Evolutionary conservation across 345 rosid species (phyloP).

Genomic region (Dipteronia sinensis): DNA sequence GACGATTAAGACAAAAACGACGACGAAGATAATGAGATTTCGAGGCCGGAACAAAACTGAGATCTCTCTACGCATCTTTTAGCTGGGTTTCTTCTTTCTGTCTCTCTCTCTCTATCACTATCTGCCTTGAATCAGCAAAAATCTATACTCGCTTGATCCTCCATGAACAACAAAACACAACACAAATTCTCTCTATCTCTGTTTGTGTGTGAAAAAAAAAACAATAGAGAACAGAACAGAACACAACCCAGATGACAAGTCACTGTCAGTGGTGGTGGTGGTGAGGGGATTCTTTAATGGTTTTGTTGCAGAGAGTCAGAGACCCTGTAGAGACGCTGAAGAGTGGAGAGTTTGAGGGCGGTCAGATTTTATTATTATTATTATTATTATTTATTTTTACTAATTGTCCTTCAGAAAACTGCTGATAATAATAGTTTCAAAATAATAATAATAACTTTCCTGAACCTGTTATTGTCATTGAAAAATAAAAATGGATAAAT

Average conservation of each 20-base stretch:
- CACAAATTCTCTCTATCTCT: neutral
- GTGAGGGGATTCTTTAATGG: neutral
- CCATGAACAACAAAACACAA: neutral
- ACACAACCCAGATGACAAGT: neutral
- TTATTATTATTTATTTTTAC: too few species aligned
- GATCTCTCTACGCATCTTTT: constrained; percentile 65
- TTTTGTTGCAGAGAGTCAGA: neutral
- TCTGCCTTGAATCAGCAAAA: neutral
- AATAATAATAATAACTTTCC: too few species aligned
- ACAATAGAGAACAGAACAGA: neutral
- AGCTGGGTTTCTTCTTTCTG: neutral
- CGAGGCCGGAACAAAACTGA: constrained; percentile 61
- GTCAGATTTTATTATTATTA: too few species aligned
- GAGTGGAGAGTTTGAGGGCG: neutral
- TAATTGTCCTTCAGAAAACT: too few species aligned
- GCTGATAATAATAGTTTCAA: too few species aligned
- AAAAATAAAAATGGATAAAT: neutral
- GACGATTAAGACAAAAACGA: constrained; percentile 52
- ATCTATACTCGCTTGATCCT: neutral
- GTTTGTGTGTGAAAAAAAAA: neutral
- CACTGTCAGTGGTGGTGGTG: neutral
- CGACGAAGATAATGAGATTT: constrained; percentile 51
- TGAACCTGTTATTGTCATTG: neutral
- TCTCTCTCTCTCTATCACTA: neutral
- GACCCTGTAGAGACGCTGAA: neutral